Evolutionary conservation across 441 rosid genomes (phyloP).

Genomic region (Theobroma grandiflorum): DNA sequence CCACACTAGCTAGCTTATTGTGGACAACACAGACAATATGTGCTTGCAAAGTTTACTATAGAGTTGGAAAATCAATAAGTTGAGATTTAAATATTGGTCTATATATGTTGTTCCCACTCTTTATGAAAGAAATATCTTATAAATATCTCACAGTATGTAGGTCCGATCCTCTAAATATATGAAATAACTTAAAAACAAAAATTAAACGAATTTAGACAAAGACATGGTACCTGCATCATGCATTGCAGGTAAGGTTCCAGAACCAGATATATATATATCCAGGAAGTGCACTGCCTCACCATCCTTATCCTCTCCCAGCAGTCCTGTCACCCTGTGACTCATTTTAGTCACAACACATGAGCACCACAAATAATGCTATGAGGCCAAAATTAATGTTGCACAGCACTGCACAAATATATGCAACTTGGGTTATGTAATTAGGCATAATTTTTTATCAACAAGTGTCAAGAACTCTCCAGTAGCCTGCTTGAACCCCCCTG

Average conservation of each 20-base stretch:
- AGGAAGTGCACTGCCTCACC: background rate
- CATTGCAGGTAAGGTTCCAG: background rate
- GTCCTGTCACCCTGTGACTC: slow-evolving; percentile 1
- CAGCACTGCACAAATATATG: background rate
- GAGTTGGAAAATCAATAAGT: too few species aligned
- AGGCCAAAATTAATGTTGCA: background rate
- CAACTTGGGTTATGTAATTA: background rate
- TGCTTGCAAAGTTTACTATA: too few species aligned
- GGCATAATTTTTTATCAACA: background rate
- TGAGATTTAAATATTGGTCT: too few species aligned
- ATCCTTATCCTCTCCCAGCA: slow-evolving; percentile 13
- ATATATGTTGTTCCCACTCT: too few species aligned
- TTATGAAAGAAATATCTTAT: too few species aligned
- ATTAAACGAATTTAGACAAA: too few species aligned
- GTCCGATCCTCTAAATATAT: too few species aligned
- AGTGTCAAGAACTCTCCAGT: too few species aligned
- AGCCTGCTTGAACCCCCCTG: background rate
- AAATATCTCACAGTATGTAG: too few species aligned
- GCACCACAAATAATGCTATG: background rate
- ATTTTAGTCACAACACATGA: background rate
- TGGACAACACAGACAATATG: background rate
- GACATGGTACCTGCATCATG: background rate
- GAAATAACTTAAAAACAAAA: too few species aligned
- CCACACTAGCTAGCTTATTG: background rate
- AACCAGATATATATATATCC: background rate